Evolutionary conservation across 2,329 filamentous ascomycete species (phyloP).

Genomic region (Penicillium sp.): DNA sequence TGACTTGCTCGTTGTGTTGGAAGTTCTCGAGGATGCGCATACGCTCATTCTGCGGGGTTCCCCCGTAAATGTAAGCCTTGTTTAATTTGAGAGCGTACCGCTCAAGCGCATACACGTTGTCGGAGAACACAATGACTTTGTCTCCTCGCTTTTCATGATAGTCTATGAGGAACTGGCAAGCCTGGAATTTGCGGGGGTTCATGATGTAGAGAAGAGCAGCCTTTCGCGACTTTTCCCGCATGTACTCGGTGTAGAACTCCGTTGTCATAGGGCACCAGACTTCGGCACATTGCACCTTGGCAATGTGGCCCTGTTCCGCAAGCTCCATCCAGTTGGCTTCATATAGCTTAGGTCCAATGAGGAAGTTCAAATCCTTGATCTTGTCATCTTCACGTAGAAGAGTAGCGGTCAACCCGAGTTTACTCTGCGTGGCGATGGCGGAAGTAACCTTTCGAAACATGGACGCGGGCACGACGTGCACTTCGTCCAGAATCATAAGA

Average conservation of each 20-base stretch:
- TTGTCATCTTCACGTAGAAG: constrained; percentile 96
- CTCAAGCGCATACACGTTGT: constrained; percentile 92
- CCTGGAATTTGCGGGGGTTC: constrained; percentile 97
- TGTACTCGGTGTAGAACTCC: constrained; percentile 95
- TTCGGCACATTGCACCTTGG: constrained; percentile 95
- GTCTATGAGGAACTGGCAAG: constrained; percentile 96
- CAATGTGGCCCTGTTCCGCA: constrained; percentile 94
- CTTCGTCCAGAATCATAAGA: constrained; percentile 94
- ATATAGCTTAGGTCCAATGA: constrained; percentile 96
- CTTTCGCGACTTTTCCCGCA: constrained; percentile 71
- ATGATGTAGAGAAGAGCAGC: constrained; percentile 83
- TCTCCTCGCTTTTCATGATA: constrained; percentile 94
- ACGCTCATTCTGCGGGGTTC: constrained; percentile 83
- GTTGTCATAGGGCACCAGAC: constrained; percentile 99
- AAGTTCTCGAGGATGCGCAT: constrained; percentile 91
- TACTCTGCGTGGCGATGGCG: constrained; percentile 91
- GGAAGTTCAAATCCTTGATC: constrained; percentile 94
- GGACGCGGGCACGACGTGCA: constrained; percentile 95
- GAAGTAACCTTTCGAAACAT: constrained; percentile 96
- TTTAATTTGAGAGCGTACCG: constrained; percentile 81
- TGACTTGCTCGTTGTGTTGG: constrained; percentile 86
- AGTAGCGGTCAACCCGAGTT: constrained; percentile 92
- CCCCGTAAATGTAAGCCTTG: constrained; percentile 91
- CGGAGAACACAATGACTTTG: constrained; percentile 98
- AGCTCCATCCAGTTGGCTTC: constrained; percentile 99